Conservation (phyloP, 768 basidiomycete genomes). For the Boletellus ananiceps region DNA sequence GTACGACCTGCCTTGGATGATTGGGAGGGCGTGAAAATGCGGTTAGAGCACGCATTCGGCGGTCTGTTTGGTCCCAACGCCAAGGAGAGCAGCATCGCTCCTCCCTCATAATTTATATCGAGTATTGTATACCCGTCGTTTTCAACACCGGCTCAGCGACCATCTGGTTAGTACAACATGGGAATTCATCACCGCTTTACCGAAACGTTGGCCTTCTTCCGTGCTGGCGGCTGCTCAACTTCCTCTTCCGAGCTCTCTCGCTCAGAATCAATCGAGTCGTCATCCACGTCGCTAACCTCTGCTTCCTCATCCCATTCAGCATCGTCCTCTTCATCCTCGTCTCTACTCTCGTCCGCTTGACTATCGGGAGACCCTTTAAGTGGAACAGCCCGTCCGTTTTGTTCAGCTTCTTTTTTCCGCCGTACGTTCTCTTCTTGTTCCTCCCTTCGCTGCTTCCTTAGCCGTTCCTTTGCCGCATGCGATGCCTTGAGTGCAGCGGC, state of each 20-base stretch:
- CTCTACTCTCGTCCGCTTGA: constrained; percentile 40
- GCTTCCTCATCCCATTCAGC: constrained; percentile 57
- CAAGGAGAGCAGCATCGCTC: constrained; percentile 16
- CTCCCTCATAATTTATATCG: constrained; percentile 8
- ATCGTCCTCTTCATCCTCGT: constrained; percentile 36
- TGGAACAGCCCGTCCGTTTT: constrained; percentile 22
- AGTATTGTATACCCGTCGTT: too few relatives aligned
- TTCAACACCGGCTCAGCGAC: not conserved
- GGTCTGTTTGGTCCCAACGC: constrained; percentile 28
- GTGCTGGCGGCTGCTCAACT: constrained; percentile 40
- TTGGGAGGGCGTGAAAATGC: constrained; percentile 91
- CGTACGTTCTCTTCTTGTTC: constrained; percentile 91
- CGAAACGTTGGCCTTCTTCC: constrained; percentile 44
- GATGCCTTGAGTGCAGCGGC: constrained; percentile 59
- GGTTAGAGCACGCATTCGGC: constrained; percentile 54
- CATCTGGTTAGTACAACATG: constrained; percentile 8
- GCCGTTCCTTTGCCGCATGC: constrained; percentile 71
- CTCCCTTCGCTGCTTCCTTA: constrained; percentile 72
- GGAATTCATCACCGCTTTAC: constrained; percentile 38
- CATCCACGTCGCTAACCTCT: constrained; percentile 56
- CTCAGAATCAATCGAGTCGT: constrained; percentile 38
- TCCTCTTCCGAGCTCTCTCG: constrained; percentile 44
- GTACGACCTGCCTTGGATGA: constrained; percentile 90
- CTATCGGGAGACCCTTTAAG: constrained; percentile 35
- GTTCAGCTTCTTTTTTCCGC: constrained; percentile 59